Percentiles rank a stretch among this genome's conserved stretches.
phyloP scores from a whole-genome alignment of 208 protist genomes.

The Crithidia bombi region DNA sequence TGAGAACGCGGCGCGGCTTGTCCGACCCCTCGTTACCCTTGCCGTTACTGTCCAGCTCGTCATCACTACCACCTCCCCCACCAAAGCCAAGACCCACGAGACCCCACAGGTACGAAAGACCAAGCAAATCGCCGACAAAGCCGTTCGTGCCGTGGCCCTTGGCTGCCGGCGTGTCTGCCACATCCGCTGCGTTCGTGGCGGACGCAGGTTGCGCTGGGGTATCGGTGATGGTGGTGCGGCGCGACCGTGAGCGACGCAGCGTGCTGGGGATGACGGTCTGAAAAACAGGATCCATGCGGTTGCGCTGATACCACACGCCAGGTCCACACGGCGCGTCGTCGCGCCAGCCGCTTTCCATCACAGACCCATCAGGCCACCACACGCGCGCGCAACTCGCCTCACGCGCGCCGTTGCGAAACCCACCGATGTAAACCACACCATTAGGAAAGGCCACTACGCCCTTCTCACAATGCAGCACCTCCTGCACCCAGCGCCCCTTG shows the following conservation, averaged over 20 bases:
- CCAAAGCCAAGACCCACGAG: constrained; percentile 21
- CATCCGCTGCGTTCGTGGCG: not conserved
- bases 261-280: constrained; percentile 17
- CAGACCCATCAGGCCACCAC: constrained; percentile 77
- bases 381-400: constrained; percentile 34
- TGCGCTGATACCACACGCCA: constrained; percentile 67
- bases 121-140: constrained; percentile 10
- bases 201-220: not conserved
- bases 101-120: constrained; percentile 26
- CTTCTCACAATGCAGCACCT: constrained; percentile 59
- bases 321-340: constrained; percentile 60
- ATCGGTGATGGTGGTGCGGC: constrained; percentile 8
- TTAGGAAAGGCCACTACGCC: constrained; percentile 78
- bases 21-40: not conserved
- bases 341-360: constrained; percentile 69
- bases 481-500: constrained; percentile 67
- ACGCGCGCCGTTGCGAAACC: constrained; percentile 55
- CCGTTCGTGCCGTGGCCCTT: not conserved
- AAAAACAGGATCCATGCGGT: constrained; percentile 54
- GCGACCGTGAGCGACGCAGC: constrained; percentile 23
- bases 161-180: not conserved
- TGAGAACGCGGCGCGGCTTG: constrained; percentile 29
- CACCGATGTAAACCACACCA: constrained; percentile 79
- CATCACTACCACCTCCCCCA: not conserved
- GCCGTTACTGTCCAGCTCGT: not conserved